These are phyloP conservation scores for Trypanosoma platydactyli DNA, from an alignment of 208 protist genomes.

Conservation along the genomic window DNA sequence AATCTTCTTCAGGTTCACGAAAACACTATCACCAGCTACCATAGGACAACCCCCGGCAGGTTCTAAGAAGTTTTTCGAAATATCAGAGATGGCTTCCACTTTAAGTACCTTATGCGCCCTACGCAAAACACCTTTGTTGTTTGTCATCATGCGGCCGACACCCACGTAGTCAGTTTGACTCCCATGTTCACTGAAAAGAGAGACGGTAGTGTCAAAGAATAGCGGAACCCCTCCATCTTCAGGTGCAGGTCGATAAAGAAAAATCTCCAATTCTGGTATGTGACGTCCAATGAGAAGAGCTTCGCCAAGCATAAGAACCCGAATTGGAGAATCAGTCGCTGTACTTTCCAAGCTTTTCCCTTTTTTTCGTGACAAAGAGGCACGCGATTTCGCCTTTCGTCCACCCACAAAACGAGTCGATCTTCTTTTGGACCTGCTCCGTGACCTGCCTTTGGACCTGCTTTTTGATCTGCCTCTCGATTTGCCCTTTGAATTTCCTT, in stretches of 20 bases:
- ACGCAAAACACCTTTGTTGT: conserved; percentile 57
- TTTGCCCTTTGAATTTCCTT: not conserved
- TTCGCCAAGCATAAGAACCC: conserved; percentile 61
- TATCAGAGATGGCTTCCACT: conserved; percentile 32
- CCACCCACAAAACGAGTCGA: not conserved
- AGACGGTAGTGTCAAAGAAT: conserved; percentile 81
- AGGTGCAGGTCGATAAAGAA: conserved; percentile 66
- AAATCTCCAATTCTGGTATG: conserved; percentile 66
- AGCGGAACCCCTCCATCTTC: conserved; percentile 30
- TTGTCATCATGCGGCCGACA: conserved; percentile 53
- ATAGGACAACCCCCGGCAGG: conserved; percentile 37
- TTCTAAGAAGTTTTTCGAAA: conserved; percentile 45
- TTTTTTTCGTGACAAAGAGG: not conserved
- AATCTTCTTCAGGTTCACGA: conserved; percentile 54
- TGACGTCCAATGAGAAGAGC: conserved; percentile 54
- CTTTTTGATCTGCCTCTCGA: conserved; percentile 13
- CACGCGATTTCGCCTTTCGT: too few relatives aligned
- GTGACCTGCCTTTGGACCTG: not conserved
- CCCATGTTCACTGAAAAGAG: conserved; percentile 61
- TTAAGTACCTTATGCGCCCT: conserved; percentile 60
- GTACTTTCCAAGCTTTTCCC: not conserved
- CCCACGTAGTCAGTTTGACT: conserved; percentile 73
- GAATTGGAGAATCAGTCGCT: conserved; percentile 5
- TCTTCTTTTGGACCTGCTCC: not conserved
- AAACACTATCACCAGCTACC: conserved; percentile 62